Evolutionary conservation across 768 basidiomycete genomes (phyloP), one percentile per base, ranked within the genome.

Genomic region (Atractiella rhizophila): DNA sequence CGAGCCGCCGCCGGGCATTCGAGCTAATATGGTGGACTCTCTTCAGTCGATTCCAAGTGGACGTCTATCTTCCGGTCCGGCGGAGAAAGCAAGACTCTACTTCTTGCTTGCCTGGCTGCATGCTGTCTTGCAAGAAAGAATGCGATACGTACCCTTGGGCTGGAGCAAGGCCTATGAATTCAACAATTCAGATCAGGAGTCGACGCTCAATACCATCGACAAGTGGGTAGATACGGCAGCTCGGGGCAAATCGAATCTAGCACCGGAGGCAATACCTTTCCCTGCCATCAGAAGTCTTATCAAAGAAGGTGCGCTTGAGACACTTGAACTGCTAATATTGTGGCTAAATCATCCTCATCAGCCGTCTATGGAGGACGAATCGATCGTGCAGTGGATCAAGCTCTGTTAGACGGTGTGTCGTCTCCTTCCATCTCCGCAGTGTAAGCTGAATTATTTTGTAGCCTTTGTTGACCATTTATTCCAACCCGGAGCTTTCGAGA

Each of bases 61-160:
- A 9, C 73, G 78, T 19, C 66, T 86, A 35, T 62, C 71, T 1
- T 71, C 77, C 55, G 91, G 88, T 5, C 88, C 88, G 7, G 74
- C 73, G 3, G 91, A 98, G 61, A 91, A 91, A 58, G 67, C 75
- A 29, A 72, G 91, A 5, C 59, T 96, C 35, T 86, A 88, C 61
- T 94, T 94, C 74, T 65, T 94, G 26, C 69, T 96, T 24, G 81
- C 91, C 1, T 98, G 88, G 86, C 91, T 96, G 76, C 91, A 98
- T 54, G 86, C 91, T 11, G 72, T 96, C 16, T 75, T 96, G 1
- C 86, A 91, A 61, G 91, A 96, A 59, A 80, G 91, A 46, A 65
- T 96, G 11, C 79, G 88, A 30, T 98, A 94, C 57, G 79, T 75
- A 8, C 91, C 91, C 5, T 63, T 98, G 13, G 88, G 91, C 0